These are phyloP conservation scores for Lachancea nothofagi DNA, from an alignment of 805 yeast genomes.

Conservation along the genomic window DNA sequence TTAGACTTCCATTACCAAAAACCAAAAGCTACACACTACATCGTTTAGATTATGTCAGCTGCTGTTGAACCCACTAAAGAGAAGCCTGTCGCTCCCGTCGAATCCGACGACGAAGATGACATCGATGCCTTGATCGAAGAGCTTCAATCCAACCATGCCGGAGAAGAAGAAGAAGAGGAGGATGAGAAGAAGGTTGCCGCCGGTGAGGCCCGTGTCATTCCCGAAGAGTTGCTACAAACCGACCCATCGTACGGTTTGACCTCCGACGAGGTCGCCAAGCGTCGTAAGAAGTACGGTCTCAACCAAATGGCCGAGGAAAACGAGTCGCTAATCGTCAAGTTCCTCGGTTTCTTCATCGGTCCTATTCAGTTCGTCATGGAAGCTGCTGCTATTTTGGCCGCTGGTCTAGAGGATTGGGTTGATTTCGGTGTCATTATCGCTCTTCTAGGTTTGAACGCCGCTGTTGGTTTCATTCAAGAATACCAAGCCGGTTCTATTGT, in stretches of 20 bases:
- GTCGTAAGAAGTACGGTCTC: slow-evolving; percentile 87
- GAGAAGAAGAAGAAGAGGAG: slow-evolving; percentile 44
- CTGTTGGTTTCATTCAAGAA: slow-evolving; percentile 95
- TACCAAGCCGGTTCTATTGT: slow-evolving; percentile 98
- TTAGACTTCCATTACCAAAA: background rate
- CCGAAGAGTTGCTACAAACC: slow-evolving; percentile 80
- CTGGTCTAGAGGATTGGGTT: slow-evolving; percentile 97
- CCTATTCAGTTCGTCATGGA: slow-evolving; percentile 97
- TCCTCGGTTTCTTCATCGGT: slow-evolving; percentile 84
- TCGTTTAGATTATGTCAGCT: slow-evolving; percentile 9
- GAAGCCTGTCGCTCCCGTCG: slow-evolving; percentile 39
- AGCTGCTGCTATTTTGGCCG: slow-evolving; percentile 92
- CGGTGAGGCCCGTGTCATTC: slow-evolving; percentile 67
- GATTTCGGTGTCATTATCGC: slow-evolving; percentile 97
- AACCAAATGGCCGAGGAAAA: slow-evolving; percentile 88
- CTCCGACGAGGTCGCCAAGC: slow-evolving; percentile 67
- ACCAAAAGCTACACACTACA: slow-evolving; percentile 2
- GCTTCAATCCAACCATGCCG: slow-evolving; percentile 59
- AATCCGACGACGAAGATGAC: slow-evolving; percentile 48
- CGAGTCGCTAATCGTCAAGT: slow-evolving; percentile 74
- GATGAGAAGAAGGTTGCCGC: slow-evolving; percentile 42
- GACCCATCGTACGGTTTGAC: slow-evolving; percentile 73
- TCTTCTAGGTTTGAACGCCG: slow-evolving; percentile 77
- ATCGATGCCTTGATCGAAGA: slow-evolving; percentile 71
- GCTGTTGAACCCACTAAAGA: slow-evolving; percentile 17